phyloP scores from a whole-genome alignment of 441 rosid genomes.

The Populus tomentosa region DNA sequence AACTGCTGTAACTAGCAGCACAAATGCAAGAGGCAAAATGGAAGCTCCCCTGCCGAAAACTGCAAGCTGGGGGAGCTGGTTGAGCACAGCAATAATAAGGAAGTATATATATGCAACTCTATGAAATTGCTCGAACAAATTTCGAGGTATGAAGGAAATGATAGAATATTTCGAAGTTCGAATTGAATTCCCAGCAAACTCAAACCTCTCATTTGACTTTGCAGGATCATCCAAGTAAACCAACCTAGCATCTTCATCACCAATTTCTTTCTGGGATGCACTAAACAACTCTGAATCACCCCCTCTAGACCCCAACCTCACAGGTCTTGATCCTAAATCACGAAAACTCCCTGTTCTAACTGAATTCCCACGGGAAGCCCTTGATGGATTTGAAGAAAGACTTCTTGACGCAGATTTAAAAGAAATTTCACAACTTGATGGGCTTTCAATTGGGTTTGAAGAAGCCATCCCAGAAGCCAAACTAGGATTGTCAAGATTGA shows the following conservation, averaged over 20 bases:
- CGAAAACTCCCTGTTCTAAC: constrained; percentile 48
- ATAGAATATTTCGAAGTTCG: constrained; percentile 72
- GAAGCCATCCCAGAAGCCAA: constrained; percentile 46
- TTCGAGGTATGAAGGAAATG: constrained; percentile 80
- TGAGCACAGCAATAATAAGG: constrained; percentile 84
- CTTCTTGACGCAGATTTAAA: constrained; percentile 52
- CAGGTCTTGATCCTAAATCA: constrained; percentile 54
- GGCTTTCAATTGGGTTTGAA: constrained; percentile 33
- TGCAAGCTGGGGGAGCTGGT: constrained; percentile 98
- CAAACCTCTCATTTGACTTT: constrained; percentile 56
- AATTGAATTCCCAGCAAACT: constrained; percentile 71
- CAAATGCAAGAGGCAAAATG: constrained; percentile 77
- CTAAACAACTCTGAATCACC: constrained; percentile 60
- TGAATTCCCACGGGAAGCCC: constrained; percentile 41
- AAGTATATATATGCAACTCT: constrained; percentile 95
- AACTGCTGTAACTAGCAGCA: constrained; percentile 80
- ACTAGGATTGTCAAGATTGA: constrained; percentile 11
- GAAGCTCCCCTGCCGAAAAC: constrained; percentile 94
- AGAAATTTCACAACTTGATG: constrained; percentile 24
- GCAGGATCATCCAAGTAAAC: constrained; percentile 59
- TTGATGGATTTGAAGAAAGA: constrained; percentile 52
- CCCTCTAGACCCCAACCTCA: constrained; percentile 65
- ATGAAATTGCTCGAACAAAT: constrained; percentile 93
- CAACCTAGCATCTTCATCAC: constrained; percentile 86
- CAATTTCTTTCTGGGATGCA: constrained; percentile 76